Evolutionary conservation across 306 rosid species (phyloP), one percentile per base, ranked within the genome.

Genomic region (Cicer chorassanicum): DNA sequence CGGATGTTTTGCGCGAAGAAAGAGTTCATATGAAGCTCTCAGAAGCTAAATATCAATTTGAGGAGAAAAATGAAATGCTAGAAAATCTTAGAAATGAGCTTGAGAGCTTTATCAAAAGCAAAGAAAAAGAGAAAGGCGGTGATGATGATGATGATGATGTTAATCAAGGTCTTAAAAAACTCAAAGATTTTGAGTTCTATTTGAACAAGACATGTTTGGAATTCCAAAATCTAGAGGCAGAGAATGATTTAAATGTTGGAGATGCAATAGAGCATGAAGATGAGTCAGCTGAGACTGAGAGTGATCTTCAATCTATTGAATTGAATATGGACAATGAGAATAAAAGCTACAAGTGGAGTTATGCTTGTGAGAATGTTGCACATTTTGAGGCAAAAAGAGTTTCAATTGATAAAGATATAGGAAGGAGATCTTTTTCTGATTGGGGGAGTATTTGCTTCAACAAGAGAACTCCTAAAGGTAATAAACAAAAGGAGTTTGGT

Each of bases 1-100:
- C 96, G 0, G 94, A 94, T 76, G 83, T 87, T 48, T 82, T 90
- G 75, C 87, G 97, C 0, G 98, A 94, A 84, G 97, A 94, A 78
- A 87, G 98, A 86, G 97, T 94, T 46, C 96, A 94, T 59, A 91
- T 94, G 98, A 94, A 94, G 89, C 93, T 94, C 12, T 88, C 91
- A 0, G 98, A 94, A 65, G 98, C 97, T 0, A 94, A 87, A 49
- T 86, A 87, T 78, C 91, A 94, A 16, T 94, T 88, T 40, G 98
- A 94, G 84, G 98, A 91, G 87, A 88, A 94, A 78, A 94, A 86
- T 80, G 96, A 91, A n/a, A 85, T 84, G 6, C 86, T 94, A 0
- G 95, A 94, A 21, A 81, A 84, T 69, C 80, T 91, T 8, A 90
- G 73, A 64, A 85, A 65, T 55, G 90, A 94, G 76, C 85, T 94